These are phyloP conservation scores for Truncatella angustata DNA, from an alignment of 2,329 filamentous ascomycete genomes.

Conservation along the genomic window DNA sequence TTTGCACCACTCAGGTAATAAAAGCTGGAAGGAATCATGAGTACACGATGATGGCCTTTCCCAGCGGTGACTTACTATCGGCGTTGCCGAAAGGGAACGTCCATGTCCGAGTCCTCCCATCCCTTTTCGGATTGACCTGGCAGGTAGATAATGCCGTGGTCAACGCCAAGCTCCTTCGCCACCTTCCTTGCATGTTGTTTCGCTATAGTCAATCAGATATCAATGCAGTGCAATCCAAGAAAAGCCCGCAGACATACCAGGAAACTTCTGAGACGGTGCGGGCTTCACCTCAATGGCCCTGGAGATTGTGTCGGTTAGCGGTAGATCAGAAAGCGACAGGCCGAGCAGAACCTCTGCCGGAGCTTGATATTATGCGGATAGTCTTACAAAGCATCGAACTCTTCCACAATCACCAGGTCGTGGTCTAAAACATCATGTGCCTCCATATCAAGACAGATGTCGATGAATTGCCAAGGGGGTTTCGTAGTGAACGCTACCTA, in stretches of 20 bases:
- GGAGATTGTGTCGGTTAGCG: neutral
- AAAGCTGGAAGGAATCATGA: constrained; percentile 41
- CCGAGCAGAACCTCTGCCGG: neutral
- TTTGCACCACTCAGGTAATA: constrained; percentile 57
- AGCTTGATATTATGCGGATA: neutral
- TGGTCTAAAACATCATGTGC: constrained; percentile 27
- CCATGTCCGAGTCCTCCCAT: constrained; percentile 61
- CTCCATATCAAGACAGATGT: neutral
- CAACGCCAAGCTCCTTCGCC: constrained; percentile 45
- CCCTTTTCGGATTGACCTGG: constrained; percentile 48
- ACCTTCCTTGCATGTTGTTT: constrained; percentile 59
- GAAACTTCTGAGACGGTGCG: constrained; percentile 28
- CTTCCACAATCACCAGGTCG: constrained; percentile 45
- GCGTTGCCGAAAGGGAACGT: constrained; percentile 54
- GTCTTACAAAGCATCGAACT: constrained; percentile 55
- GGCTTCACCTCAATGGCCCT: constrained; percentile 40
- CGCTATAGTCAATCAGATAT: constrained; percentile 32
- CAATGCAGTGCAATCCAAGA: no score
- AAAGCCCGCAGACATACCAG: no score
- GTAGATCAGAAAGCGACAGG: neutral
- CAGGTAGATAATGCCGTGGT: constrained; percentile 54
- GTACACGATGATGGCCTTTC: neutral
- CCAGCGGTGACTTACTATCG: constrained; percentile 47
- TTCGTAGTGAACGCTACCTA: no score
- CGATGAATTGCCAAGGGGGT: no score